A percentile compares a stretch with the other conserved stretches of the same genome.
phyloP scores from a whole-genome alignment of 805 yeast species.

The Candida incommunis region DNA sequence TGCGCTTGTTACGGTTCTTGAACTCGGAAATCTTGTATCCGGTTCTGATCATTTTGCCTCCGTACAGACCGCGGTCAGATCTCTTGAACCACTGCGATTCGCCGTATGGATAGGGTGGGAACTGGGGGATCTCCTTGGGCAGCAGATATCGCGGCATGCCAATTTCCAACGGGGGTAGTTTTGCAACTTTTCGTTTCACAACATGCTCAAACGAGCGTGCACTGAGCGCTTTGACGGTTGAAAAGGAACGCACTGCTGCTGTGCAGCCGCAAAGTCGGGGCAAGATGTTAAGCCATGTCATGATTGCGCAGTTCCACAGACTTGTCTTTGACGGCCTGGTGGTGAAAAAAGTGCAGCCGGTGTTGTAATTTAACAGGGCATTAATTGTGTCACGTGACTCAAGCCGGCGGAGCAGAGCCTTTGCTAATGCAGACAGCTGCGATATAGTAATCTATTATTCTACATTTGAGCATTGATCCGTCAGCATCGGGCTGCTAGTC shows the following conservation, averaged over 20 bases:
- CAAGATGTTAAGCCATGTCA: no score
- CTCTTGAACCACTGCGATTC: constrained; percentile 67
- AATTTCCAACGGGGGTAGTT: constrained; percentile 22
- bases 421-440: no score
- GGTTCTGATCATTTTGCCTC: constrained; percentile 67
- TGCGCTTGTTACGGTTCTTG: constrained; percentile 55
- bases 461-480: no score
- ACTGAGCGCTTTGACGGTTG: neutral
- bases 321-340: no score
- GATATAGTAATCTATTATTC: no score
- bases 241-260: neutral
- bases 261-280: neutral
- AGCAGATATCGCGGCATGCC: constrained; percentile 32
- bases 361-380: no score
- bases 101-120: constrained; percentile 67
- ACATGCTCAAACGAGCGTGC: constrained; percentile 16
- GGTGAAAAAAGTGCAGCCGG: no score
- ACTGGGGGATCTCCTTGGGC: constrained; percentile 29
- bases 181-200: constrained; percentile 14
- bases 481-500: no score
- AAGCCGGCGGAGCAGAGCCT: no score
- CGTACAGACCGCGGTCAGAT: constrained; percentile 78
- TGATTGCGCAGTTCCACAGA: no score
- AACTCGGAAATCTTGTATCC: constrained; percentile 74
- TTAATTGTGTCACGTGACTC: no score